These are phyloP conservation scores for Cyberlindnera galapagoensis DNA, from an alignment of 805 yeast genomes.

Conservation along the genomic window DNA sequence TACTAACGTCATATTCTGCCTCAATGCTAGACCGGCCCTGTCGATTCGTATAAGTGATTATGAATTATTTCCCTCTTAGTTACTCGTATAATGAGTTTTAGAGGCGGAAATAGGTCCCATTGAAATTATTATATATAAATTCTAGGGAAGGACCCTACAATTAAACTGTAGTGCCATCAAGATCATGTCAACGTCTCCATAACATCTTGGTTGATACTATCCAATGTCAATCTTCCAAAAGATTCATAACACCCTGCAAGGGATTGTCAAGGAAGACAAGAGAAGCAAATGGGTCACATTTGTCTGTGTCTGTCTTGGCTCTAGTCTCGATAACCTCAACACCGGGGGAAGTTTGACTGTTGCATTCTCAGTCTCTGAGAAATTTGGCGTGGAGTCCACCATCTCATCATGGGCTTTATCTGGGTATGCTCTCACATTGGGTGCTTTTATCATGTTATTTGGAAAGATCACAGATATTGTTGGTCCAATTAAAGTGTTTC, in stretches of 20 bases:
- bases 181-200: no score
- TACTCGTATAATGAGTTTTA: no score
- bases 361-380: not conserved
- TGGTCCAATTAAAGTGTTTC: conserved; percentile 29
- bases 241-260: not conserved
- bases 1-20: no score
- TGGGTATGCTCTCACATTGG: conserved; percentile 36
- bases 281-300: conserved; percentile 3
- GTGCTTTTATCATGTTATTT: conserved; percentile 34
- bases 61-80: no score
- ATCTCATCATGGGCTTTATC: conserved; percentile 37
- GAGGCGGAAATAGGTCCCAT: no score
- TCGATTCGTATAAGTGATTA: no score
- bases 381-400: conserved; percentile 7
- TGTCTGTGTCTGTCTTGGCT: conserved; percentile 1
- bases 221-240: no score
- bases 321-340: conserved; percentile 8
- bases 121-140: no score
- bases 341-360: conserved; percentile 7
- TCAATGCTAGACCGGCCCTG: no score
- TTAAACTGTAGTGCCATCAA: no score
- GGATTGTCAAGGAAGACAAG: not conserved
- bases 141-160: no score
- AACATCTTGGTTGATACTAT: no score
- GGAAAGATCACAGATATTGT: conserved; percentile 36